Conservation (phyloP, 257 asterid genomes). For the Solanum megistacrolobum region DNA sequence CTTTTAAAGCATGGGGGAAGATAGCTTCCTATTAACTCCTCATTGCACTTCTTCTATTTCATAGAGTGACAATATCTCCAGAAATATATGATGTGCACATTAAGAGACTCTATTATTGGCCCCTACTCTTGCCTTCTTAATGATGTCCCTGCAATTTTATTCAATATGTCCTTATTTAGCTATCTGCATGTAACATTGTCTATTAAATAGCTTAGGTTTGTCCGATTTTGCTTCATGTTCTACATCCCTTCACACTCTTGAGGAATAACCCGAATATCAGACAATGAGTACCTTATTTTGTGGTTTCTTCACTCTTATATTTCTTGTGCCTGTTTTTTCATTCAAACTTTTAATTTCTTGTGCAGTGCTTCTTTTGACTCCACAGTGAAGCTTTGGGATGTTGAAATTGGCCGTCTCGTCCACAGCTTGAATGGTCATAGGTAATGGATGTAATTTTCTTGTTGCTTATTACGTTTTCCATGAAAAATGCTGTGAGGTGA, state of each 20-base stretch:
- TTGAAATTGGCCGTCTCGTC: constrained; percentile 54
- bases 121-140: neutral
- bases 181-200: neutral
- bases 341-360: neutral
- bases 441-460: constrained; percentile 17
- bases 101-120: neutral
- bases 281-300: neutral
- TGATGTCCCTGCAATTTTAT: neutral
- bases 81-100: neutral
- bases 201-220: neutral
- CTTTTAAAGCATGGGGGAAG: neutral
- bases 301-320: neutral
- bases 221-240: neutral
- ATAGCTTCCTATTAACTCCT: neutral
- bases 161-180: neutral
- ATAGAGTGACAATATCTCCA: neutral
- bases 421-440: constrained; percentile 88
- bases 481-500: neutral
- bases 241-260: neutral
- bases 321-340: neutral
- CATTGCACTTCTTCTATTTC: neutral
- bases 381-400: constrained; percentile 89
- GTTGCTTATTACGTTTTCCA: neutral
- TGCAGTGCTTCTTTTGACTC: constrained; percentile 96
- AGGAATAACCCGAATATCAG: neutral